Conservation (phyloP, 768 basidiomycete genomes). For the Lactarius akahatsu region DNA sequence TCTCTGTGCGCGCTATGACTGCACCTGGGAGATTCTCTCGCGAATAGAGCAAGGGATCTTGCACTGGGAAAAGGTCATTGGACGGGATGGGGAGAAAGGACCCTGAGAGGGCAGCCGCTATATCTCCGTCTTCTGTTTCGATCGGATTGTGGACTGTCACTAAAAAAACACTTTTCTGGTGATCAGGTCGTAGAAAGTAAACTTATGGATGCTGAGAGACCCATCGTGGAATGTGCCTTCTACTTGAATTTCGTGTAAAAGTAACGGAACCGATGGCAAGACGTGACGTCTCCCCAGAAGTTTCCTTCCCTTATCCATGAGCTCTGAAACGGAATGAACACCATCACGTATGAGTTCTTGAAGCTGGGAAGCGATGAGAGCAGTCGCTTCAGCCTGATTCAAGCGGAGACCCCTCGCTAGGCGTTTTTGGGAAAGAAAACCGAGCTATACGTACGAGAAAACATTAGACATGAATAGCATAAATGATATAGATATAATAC, state of each 20-base stretch:
- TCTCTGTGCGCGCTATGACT: conserved; percentile 60
- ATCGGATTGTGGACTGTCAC: conserved; percentile 97
- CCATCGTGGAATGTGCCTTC: conserved; percentile 91
- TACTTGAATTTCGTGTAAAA: conserved; percentile 87
- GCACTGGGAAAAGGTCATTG: conserved; percentile 59
- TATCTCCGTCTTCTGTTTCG: conserved; percentile 75
- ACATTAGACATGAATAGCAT: conserved; percentile 10
- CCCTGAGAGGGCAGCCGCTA: conserved; percentile 86
- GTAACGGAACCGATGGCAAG: conserved; percentile 69
- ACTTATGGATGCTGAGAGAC: conserved; percentile 42
- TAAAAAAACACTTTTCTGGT: conserved; percentile 72
- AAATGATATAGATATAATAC: conserved; percentile 34
- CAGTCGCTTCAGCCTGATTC: conserved; percentile 85
- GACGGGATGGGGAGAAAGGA: conserved; percentile 87
- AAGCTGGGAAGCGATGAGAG: conserved; percentile 86
- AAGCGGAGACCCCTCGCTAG: conserved; percentile 89
- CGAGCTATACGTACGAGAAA: conserved; percentile 51
- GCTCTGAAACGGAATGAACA: conserved; percentile 71
- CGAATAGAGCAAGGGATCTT: conserved; percentile 49
- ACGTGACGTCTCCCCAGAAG: conserved; percentile 89
- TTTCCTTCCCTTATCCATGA: conserved; percentile 93
- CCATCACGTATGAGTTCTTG: conserved; percentile 97
- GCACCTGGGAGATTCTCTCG: conserved; percentile 69
- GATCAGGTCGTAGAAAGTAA: conserved; percentile 23
- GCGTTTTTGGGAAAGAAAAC: conserved; percentile 89